Evolutionary conservation across 257 asterid species (phyloP), one percentile per base, ranked within the genome.

Genomic region (Scutellaria baicalensis): DNA sequence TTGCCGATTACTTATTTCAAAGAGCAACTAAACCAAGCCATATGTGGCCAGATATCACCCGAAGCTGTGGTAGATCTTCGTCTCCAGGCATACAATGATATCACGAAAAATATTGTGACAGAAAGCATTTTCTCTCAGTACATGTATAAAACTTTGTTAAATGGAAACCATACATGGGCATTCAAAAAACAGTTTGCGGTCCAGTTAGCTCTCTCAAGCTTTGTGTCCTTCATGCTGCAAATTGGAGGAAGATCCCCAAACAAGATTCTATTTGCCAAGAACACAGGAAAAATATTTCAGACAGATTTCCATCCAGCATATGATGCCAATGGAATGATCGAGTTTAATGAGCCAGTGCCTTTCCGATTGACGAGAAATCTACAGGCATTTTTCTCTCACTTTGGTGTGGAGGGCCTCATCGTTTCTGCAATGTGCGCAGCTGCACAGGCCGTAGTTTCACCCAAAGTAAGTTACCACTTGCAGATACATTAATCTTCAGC

Each of bases 41-140:
- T 94, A 81, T 82, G 89, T 6, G 97, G 97, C 56, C 99, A 89
- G 82, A 86, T 94, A 79, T 81, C 96, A 33, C 95, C 97, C 6
- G 99, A 91, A 82, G 96, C 97, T 74, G 96, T 89, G 47, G 97
- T 88, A 49, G 99, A 94, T 75, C 97, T 94, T 71, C 97, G 99
- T 42, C 93, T 89, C 69, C 96, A 86, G 81, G 95, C 99, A 35
- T 94, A 89, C 69, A 91, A 62, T 50, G 99, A 94, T 36, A 91
- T 94, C 5, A 88, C 97, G 5, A 91, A 91, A 75, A 88, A 63
- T 70, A 81, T 81, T 7, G 97, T 94, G 75, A 83, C 91, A 5
- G 99, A 94, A 69, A 86, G 86, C 91, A 94, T 94, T 59, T 91
- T 94, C 84, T 91, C 99, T 3, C 99, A 94, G 82, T 94, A 83